Evolutionary conservation across 257 asterid genomes (phyloP).

Genomic region (Capsicum rhomboideum): DNA sequence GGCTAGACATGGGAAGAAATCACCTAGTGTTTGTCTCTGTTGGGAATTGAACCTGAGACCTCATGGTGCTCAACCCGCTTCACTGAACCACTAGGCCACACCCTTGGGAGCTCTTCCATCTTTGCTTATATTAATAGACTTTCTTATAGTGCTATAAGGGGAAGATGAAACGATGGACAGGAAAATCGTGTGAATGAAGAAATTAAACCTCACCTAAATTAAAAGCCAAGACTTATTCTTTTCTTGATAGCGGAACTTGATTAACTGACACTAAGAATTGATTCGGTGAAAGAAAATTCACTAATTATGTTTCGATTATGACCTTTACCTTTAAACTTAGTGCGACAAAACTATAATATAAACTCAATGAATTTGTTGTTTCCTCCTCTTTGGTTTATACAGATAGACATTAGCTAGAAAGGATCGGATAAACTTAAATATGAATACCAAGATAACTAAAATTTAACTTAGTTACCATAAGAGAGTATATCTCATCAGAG

Average conservation of each 20-base stretch:
- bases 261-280: neutral
- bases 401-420: neutral
- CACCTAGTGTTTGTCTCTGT: no score
- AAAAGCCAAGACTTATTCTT: neutral
- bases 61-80: no score
- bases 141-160: no score
- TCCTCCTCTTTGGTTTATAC: neutral
- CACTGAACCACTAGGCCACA: no score
- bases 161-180: neutral
- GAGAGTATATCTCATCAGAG: neutral
- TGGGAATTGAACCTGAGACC: no score
- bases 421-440: neutral
- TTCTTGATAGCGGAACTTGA: neutral
- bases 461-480: neutral
- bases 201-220: neutral
- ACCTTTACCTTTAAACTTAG: neutral
- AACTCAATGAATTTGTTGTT: neutral
- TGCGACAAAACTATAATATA: neutral
- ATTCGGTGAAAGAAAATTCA: neutral
- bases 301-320: neutral
- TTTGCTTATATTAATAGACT: no score
- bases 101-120: no score
- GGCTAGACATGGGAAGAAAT: no score
- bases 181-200: neutral
- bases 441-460: neutral